Base-by-base conservation (phyloP, 2,329 filamentous ascomycete species). In the Scytalidium sp. region DNA sequence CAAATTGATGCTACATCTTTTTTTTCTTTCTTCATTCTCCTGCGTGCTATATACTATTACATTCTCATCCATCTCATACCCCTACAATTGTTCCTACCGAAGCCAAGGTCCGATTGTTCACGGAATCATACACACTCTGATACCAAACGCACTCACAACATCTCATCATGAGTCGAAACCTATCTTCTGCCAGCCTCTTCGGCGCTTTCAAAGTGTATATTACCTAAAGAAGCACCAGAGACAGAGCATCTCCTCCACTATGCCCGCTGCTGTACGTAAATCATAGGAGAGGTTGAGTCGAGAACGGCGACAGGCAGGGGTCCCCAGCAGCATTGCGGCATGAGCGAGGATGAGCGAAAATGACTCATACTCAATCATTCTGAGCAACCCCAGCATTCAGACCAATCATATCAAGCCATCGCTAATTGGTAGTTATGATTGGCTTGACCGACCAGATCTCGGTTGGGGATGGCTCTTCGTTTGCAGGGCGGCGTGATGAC, bases 341-440 rank as follows among this genome's bases (percentile, higher is more conserved):
- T 27, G 7, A 27, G 13, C 19, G 20, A 41, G 40, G n/a, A 41
- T 54, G 50, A 52, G 49, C 39, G 25, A 41, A 27, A 41, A 51
- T 54, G 52, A 54, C 11, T 54, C 52, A 55, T 55, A 47, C 20
- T 48, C 42, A 29, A 45, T 52, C 47, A 52, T 50, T 29, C 23
- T 36, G 8, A 5, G 5, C 15, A 5, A 15, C 17, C 17, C 32
- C 13, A 29, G 7, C 25, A 29, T 7, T 7, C 7, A 29, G 25
- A 29, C 8, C 13, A 8, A 7, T 29, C 25, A 29, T 29, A 8
- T 7, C 8, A 29, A 8, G 25, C 13, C 13, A 13, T 8, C 25
- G 25, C 25, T 7, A 29, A 13, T 29, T 29, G 25, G 8, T 29
- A 13, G 8, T 29, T 29, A 7, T 29, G 25, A 29, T n/a, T n/a